Conservation (phyloP, 1,284 basidiomycete genomes). For the Sporisorium scitamineum region DNA sequence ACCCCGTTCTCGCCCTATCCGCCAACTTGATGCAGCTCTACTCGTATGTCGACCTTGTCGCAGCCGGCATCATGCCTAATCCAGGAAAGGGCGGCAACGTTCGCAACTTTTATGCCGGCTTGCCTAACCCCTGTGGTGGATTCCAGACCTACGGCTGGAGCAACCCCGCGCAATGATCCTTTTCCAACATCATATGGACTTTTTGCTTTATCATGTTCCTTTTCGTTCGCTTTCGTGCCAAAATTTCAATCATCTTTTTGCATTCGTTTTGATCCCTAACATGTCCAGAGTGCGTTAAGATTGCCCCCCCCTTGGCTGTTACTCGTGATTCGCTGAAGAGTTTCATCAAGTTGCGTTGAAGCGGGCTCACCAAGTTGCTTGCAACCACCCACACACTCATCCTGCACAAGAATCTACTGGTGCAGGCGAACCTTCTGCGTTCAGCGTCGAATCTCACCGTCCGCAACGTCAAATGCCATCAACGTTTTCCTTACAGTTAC, state of each 20-base stretch:
- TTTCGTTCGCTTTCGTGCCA: neutral
- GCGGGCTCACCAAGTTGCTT: too few species aligned
- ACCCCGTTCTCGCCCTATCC: constrained; percentile 33
- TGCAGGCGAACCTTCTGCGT: too few species aligned
- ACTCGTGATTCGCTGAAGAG: too few species aligned
- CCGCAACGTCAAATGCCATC: too few species aligned
- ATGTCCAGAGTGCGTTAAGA: neutral
- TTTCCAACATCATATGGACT: neutral
- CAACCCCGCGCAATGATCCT: constrained; percentile 21
- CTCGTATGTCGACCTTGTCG: constrained; percentile 50
- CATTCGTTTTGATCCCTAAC: neutral
- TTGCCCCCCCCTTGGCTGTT: too few species aligned
- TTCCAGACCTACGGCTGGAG: constrained; percentile 40
- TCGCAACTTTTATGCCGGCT: constrained; percentile 26
- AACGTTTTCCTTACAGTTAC: too few species aligned
- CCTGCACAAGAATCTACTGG: too few species aligned
- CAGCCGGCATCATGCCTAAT: constrained; percentile 37
- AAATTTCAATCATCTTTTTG: neutral
- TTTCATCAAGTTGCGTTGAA: too few species aligned
- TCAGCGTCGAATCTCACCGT: too few species aligned
- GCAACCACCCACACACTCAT: too few species aligned
- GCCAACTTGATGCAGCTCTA: constrained; percentile 46
- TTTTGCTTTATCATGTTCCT: neutral
- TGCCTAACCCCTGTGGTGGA: constrained; percentile 40
- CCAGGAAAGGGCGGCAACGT: constrained; percentile 41